These are phyloP conservation scores for Musa itinerans DNA, from an alignment of 176 grass and related monocot genomes.

Conservation along the genomic window DNA sequence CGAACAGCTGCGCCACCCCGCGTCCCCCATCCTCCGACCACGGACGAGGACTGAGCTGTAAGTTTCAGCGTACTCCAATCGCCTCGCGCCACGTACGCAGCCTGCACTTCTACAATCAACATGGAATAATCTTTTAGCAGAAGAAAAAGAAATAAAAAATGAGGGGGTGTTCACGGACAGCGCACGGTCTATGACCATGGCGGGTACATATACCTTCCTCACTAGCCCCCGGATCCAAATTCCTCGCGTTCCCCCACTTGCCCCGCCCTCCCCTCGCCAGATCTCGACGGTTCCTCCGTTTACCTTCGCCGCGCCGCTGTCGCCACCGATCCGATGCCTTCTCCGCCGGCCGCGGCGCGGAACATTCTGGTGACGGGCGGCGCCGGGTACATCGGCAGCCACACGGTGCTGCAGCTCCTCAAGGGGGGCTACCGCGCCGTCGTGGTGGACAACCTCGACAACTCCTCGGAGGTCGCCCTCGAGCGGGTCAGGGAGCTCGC, in stretches of 20 bases:
- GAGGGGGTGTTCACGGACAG: neutral
- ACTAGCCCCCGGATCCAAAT: neutral
- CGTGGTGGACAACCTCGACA: slow-evolving; percentile 81
- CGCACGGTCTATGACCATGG: neutral
- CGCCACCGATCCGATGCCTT: neutral
- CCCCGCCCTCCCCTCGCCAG: neutral
- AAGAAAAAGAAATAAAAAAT: too few species aligned
- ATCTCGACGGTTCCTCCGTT: neutral
- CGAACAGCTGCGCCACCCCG: neutral
- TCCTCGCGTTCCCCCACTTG: neutral
- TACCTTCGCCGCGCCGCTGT: neutral
- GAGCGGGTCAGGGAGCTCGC: slow-evolving; percentile 60
- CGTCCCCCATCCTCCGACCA: neutral
- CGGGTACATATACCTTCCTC: slow-evolving; percentile 4
- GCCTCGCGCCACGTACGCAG: neutral
- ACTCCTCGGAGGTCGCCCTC: slow-evolving; percentile 63
- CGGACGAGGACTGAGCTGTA: neutral
- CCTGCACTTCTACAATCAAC: too few species aligned
- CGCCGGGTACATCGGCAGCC: slow-evolving; percentile 98
- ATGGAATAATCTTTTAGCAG: too few species aligned
- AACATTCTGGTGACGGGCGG: slow-evolving; percentile 87
- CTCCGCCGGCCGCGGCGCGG: slow-evolving; percentile 4
- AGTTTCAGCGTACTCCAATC: neutral
- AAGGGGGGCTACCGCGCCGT: slow-evolving; percentile 64
- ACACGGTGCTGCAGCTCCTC: slow-evolving; percentile 82